phyloP scores from a whole-genome alignment of 1,284 basidiomycete genomes.

The Tylopilus sp. region DNA sequence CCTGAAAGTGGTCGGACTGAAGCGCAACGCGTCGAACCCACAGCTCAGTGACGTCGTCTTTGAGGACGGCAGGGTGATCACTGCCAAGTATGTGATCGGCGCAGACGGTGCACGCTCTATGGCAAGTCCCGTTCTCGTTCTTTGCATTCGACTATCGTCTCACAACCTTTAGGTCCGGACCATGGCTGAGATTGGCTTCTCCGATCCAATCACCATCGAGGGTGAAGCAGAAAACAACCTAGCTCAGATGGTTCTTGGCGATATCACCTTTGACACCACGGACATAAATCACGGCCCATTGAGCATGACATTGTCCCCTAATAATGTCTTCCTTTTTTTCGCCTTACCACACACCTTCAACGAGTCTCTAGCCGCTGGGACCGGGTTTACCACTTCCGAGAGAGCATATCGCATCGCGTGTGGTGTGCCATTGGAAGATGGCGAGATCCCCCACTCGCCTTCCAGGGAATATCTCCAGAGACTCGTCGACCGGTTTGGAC shows the following conservation, averaged over 20 bases:
- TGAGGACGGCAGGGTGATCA: constrained; percentile 44
- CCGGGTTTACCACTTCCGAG: neutral
- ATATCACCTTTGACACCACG: constrained; percentile 5
- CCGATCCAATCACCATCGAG: constrained; percentile 2
- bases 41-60: constrained; percentile 40
- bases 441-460: constrained; percentile 30
- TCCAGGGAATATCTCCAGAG: constrained; percentile 35
- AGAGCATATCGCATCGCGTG: constrained; percentile 33
- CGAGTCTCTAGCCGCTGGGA: constrained; percentile 9
- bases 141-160: constrained; percentile 17
- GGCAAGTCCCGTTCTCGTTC: constrained; percentile 36
- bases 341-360: constrained; percentile 25
- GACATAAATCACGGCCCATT: neutral
- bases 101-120: constrained; percentile 51
- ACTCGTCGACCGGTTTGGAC: constrained; percentile 35
- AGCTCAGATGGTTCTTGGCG: constrained; percentile 11
- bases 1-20: constrained; percentile 27
- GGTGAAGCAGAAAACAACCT: constrained; percentile 34
- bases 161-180: constrained; percentile 18
- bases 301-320: constrained; percentile 1
- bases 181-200: constrained; percentile 9
- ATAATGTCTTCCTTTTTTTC: constrained; percentile 26
- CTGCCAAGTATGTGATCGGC: constrained; percentile 46
- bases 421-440: constrained; percentile 30
- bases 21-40: constrained; percentile 18